phyloP scores from a whole-genome alignment of 2,329 filamentous ascomycete genomes.

The Phyllosticta citrichinensis region DNA sequence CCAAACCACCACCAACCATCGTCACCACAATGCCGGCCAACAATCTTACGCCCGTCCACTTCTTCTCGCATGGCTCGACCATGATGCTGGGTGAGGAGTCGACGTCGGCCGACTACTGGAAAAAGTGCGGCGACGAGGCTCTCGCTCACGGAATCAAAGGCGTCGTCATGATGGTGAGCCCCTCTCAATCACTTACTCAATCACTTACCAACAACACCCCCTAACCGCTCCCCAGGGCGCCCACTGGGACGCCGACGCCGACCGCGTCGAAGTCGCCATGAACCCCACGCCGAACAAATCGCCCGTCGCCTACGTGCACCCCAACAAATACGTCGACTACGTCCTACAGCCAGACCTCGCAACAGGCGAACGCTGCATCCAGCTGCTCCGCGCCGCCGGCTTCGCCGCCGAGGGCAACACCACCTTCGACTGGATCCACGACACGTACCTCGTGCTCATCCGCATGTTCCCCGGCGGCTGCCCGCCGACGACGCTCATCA shows the following conservation, averaged over 20 bases:
- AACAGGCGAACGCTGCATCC: conserved; percentile 41
- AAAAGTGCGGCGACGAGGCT: conserved; percentile 53
- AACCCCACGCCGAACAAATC: conserved; percentile 52
- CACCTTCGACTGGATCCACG: conserved; percentile 62
- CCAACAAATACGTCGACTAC: conserved; percentile 55
- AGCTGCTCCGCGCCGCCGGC: conserved; percentile 40
- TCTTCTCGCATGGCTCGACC: conserved; percentile 62
- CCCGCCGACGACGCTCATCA: conserved; percentile 54
- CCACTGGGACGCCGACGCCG: conserved; percentile 51
- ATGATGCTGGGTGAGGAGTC: conserved; percentile 62
- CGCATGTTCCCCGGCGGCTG: conserved; percentile 56
- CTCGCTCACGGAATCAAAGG: conserved; percentile 50
- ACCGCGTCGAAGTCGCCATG: conserved; percentile 48
- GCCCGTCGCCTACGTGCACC: conserved; percentile 57
- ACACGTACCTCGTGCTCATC: conserved; percentile 59
- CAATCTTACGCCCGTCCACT: conserved; percentile 47
- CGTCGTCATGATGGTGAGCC: conserved; percentile 52
- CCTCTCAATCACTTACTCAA: neutral
- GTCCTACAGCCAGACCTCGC: conserved; percentile 49
- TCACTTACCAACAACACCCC: neutral
- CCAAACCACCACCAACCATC: neutral
- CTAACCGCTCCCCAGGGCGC: conserved; percentile 39
- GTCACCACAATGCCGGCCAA: neutral
- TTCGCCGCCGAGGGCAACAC: conserved; percentile 45
- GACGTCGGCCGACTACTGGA: conserved; percentile 54